Base-by-base conservation (phyloP, 2,329 filamentous ascomycete species). In the Amauroascus niger region DNA sequence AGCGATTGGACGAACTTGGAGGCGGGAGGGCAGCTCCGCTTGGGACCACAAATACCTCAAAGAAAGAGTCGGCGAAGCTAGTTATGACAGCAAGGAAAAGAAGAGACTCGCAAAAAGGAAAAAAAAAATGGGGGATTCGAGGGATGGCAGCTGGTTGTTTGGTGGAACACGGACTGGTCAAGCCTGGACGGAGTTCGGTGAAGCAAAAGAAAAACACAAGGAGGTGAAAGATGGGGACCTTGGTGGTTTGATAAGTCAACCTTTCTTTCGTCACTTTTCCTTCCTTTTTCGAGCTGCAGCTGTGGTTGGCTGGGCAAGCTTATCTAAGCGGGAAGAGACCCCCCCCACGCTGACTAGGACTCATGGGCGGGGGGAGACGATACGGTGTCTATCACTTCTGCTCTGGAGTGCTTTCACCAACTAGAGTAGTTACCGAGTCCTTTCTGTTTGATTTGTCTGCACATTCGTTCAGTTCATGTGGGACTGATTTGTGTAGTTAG, bases 171-270 rank as follows among this genome's bases (percentile, higher is more conserved):
- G 14, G n/a, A 40, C 37, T 16, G 37, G 11, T 14, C 33, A n/a
- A n/a, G n/a, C n/a, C n/a, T 37, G 9, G 40, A n/a, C 26, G 20
- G 44, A 13, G 16, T 18, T 35, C 35, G 35, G 16, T 18, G 14
- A 5, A 7, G 3, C 16, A 13, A 46, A 20, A 9, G 9, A 6
- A 47, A 11, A 32, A 47, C 43, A 16, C 43, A 30, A 24, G 32
- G 32, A 45, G 20, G 28, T 16, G 4, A 26, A n/a, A n/a, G n/a
- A 37, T 48, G 48, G 26, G 48, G 48, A 50, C 48, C 48, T 50
- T 51, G 49, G 49, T 50, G 49, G 49, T n/a, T 28, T 6, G 39
- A 20, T n/a, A 8, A n/a, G n/a, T n/a, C 13, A 16, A 18, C 39
- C 11, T 32, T 50, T 40, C 24, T 43, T 30, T 33, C 37, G 37